phyloP scores from a whole-genome alignment of 2,329 filamentous ascomycete genomes.

The Claviceps sp. region DNA sequence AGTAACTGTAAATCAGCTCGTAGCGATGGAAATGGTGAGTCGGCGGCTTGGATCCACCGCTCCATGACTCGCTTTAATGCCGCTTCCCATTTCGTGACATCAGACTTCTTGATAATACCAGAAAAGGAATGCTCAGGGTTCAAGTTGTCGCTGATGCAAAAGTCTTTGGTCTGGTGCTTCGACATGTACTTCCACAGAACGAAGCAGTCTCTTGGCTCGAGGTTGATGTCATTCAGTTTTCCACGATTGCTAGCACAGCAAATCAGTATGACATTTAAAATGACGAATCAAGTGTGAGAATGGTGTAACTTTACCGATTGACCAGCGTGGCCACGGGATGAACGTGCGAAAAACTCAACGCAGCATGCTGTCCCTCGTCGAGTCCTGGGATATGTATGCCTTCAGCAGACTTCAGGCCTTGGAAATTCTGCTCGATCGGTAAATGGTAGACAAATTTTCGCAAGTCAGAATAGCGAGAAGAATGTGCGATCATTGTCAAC shows the following conservation, averaged over 20 bases:
- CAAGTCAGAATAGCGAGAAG: constrained; percentile 60
- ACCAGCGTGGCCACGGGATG: constrained; percentile 54
- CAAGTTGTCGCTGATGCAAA: neutral
- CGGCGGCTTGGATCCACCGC: neutral
- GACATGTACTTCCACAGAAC: constrained; percentile 51
- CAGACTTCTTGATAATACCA: neutral
- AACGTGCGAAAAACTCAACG: constrained; percentile 41
- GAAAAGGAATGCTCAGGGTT: neutral
- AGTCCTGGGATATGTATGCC: constrained; percentile 31
- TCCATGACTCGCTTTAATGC: neutral
- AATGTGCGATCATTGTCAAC: constrained; percentile 55
- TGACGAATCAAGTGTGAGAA: no score
- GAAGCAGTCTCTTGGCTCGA: constrained; percentile 61
- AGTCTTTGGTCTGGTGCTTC: constrained; percentile 33
- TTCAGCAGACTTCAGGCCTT: constrained; percentile 31
- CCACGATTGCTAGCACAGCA: constrained; percentile 31
- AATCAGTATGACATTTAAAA: constrained; percentile 5
- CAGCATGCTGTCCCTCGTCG: constrained; percentile 27
- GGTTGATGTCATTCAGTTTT: constrained; percentile 50
- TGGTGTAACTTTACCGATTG: constrained; percentile 27
- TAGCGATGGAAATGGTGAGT: neutral
- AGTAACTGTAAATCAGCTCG: neutral
- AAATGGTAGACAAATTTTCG: constrained; percentile 58
- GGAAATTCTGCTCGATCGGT: constrained; percentile 33
- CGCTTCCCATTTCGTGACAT: neutral